phyloP scores from a whole-genome alignment of 768 basidiomycete species.

The Plicaturopsis crispa region DNA sequence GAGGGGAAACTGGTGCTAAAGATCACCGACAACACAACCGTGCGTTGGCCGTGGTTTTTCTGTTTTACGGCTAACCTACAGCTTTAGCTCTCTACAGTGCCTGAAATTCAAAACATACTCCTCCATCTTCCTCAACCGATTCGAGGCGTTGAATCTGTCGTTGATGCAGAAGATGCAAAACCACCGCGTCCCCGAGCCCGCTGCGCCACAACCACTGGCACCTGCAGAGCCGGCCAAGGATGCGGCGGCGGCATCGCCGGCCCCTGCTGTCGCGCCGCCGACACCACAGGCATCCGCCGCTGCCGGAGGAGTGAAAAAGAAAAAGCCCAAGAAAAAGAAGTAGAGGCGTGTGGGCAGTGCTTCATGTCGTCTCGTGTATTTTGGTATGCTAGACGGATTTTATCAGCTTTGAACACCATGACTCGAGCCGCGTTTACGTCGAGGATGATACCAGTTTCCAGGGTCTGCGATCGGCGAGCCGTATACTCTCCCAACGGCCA shows the following conservation, averaged over 20 bases:
- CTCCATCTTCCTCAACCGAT: slow-evolving; percentile 92
- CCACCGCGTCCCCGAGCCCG: slow-evolving; percentile 28
- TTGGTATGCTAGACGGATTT: neutral
- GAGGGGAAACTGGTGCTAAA: slow-evolving; percentile 88
- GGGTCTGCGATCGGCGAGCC: no score
- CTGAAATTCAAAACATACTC: slow-evolving; percentile 95
- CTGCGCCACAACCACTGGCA: slow-evolving; percentile 14
- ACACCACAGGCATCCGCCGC: slow-evolving; percentile 24
- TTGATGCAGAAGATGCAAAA: slow-evolving; percentile 88
- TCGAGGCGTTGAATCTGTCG: slow-evolving; percentile 84
- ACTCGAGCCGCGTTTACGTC: no score
- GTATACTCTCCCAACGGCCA: no score
- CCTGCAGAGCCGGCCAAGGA: slow-evolving; percentile 14
- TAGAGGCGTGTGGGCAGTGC: slow-evolving; percentile 13
- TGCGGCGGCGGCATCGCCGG: slow-evolving; percentile 11
- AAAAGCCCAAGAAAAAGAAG: slow-evolving; percentile 80
- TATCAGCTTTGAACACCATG: no score
- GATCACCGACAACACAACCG: slow-evolving; percentile 86
- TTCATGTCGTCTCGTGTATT: neutral
- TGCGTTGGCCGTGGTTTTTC: slow-evolving; percentile 30
- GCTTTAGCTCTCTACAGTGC: slow-evolving; percentile 55
- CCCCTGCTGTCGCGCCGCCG: slow-evolving; percentile 22
- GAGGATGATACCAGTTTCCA: no score
- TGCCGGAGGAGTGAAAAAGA: slow-evolving; percentile 72
- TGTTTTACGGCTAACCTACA: neutral